Evolutionary conservation across 352 stramenopile species (phyloP).

Genomic region (Globisporangium heterothallicum): DNA sequence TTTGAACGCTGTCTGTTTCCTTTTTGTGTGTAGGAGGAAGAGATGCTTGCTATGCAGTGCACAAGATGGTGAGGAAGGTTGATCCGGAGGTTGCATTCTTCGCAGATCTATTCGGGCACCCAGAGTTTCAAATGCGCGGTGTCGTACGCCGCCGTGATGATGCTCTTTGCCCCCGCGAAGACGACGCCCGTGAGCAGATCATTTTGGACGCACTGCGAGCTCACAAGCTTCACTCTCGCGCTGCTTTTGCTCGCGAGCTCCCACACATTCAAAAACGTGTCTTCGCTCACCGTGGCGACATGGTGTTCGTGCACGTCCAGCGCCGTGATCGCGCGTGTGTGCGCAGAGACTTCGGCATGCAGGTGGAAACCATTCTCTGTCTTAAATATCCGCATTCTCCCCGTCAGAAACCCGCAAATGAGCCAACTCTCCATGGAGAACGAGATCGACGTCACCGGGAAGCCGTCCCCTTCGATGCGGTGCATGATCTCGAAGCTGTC

Average conservation of each 20-base stretch:
- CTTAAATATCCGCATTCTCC: constrained; percentile 49
- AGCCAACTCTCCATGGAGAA: constrained; percentile 56
- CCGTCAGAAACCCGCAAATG: constrained; percentile 53
- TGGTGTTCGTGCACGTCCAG: constrained; percentile 45
- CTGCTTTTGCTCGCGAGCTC: constrained; percentile 28
- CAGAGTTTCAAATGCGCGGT: constrained; percentile 66
- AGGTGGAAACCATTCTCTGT: constrained; percentile 36
- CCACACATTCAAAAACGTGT: constrained; percentile 82
- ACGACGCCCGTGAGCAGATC: constrained; percentile 56
- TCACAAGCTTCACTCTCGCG: constrained; percentile 40
- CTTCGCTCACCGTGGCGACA: constrained; percentile 60
- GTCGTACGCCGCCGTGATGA: constrained; percentile 65
- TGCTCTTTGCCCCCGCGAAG: constrained; percentile 38
- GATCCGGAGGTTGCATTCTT: too few relatives aligned
- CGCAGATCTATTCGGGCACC: constrained; percentile 52
- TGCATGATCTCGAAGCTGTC: constrained; percentile 62
- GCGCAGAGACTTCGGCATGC: constrained; percentile 58
- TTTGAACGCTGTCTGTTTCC: too few relatives aligned
- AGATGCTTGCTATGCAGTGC: too few relatives aligned
- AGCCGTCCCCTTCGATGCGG: constrained; percentile 39
- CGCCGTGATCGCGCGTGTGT: constrained; percentile 63
- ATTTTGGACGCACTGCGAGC: constrained; percentile 56
- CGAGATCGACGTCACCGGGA: constrained; percentile 40
- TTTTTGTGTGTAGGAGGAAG: too few relatives aligned
- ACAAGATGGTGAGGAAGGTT: too few relatives aligned